Evolutionary conservation across 2,329 filamentous ascomycete species (phyloP).

Genomic region (Pyricularia grisea): DNA sequence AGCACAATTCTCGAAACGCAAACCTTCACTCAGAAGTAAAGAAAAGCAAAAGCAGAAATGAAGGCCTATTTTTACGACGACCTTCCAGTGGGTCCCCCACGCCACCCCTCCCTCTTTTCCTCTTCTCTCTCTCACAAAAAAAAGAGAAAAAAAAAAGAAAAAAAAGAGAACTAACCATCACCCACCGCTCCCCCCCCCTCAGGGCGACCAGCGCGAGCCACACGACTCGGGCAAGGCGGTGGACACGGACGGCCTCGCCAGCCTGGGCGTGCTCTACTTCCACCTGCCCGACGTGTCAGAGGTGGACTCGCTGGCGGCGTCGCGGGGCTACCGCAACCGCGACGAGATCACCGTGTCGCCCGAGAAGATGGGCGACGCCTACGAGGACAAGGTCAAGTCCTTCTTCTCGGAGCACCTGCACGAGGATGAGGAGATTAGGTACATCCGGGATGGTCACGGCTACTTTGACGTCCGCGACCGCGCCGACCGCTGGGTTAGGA

Average conservation of each 20-base stretch:
- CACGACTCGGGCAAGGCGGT: conserved; percentile 78
- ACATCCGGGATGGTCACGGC: conserved; percentile 78
- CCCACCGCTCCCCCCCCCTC: conserved; percentile 7
- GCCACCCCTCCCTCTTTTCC: not conserved
- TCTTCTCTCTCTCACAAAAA: too few relatives aligned
- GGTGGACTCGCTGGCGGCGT: conserved; percentile 64
- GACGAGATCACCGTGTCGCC: conserved; percentile 90
- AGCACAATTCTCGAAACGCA: not conserved
- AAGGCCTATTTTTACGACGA: conserved; percentile 3
- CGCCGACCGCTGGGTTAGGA: conserved; percentile 81
- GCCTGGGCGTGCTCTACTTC: conserved; percentile 75
- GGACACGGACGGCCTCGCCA: conserved; percentile 52
- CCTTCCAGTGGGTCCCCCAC: not conserved
- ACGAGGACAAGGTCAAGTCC: conserved; percentile 86
- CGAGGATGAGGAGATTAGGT: conserved; percentile 97
- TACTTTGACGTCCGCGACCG: conserved; percentile 88
- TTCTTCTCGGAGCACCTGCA: conserved; percentile 97
- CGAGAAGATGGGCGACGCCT: conserved; percentile 70
- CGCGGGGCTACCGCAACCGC: conserved; percentile 85
- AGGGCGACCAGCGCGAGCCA: conserved; percentile 89
- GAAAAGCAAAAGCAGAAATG: not conserved
- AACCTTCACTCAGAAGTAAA: not conserved
- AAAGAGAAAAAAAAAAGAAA: too few relatives aligned
- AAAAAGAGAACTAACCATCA: conserved; percentile 4
- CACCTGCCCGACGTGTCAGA: conserved; percentile 51